Evolutionary conservation across 306 rosid species (phyloP), one percentile per base, ranked within the genome.

Genomic region (Vigna angularis): DNA sequence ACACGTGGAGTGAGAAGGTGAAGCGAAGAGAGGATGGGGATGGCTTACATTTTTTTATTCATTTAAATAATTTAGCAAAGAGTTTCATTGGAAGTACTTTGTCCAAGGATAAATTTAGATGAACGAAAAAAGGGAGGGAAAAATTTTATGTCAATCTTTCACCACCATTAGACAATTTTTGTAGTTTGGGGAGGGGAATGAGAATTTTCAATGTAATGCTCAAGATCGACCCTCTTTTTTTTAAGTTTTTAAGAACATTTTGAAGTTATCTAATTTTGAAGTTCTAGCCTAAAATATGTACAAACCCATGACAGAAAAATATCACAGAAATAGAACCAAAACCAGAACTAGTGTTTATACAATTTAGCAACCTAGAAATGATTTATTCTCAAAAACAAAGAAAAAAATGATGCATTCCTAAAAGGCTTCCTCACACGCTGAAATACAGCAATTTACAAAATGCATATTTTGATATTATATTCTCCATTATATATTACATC

Each of bases 11-110:
- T 20, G 22, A 20, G 22, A 20, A 20, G 22, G 22, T 20, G 22
- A 20, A 20, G 22, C 22, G 1, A 20, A 20, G 22, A 20, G 22
- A 20, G 22, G 4, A 45, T 12, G 12, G 6, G 11, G 51, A 18
- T 34, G 52, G 28, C 56, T 51, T 45, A 15, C 61, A 71, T 68
- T 73, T 74, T 79, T 14, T 79, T 78, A 67, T 32, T 42, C 79
- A 82, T 77, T 67, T 74, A 79, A 78, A 80, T 52, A 65, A 66
- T 55, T 75, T 75, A 40, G 73, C 69, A 59, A 73, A 50, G 66
- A 24, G 16, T 64, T 49, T 15, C 20, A 55, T 17, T 45, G 71
- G 66, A 72, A 20, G 22, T 20, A 20, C 22, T 20, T 20, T 20
- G 22, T 20, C 22, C 22, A 20, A 71, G 72, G 78, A 62, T 76